phyloP scores from a whole-genome alignment of 768 basidiomycete genomes.

The Albatrellus ellisii region DNA sequence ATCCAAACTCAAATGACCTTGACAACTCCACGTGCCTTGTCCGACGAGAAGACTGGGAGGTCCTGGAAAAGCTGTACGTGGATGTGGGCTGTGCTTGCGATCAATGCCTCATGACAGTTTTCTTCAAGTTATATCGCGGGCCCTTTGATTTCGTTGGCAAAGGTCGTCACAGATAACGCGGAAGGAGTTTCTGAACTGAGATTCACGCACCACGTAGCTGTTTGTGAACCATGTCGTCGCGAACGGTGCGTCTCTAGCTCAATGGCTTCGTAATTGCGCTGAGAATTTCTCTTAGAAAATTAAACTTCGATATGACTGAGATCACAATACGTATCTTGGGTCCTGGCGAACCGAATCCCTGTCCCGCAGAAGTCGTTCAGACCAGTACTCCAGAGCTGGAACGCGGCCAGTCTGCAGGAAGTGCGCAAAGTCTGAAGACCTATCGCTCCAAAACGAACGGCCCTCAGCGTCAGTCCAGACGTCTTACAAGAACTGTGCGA shows the following conservation, averaged over 20 bases:
- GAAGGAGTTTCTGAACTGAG: slow-evolving; percentile 11
- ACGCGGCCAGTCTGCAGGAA: slow-evolving; percentile 6
- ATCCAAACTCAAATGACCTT: slow-evolving; percentile 54
- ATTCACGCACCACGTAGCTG: slow-evolving; percentile 17
- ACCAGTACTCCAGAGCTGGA: slow-evolving; percentile 18
- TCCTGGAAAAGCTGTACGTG: slow-evolving; percentile 43
- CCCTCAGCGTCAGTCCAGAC: slow-evolving; percentile 47
- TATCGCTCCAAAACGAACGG: slow-evolving; percentile 30
- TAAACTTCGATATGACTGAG: slow-evolving; percentile 45
- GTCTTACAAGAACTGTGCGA: slow-evolving; percentile 46
- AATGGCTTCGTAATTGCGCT: slow-evolving; percentile 1
- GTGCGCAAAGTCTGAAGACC: slow-evolving; percentile 15
- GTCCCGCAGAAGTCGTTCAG: slow-evolving; percentile 13
- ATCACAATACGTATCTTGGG: slow-evolving; percentile 41
- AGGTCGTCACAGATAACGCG: slow-evolving; percentile 3
- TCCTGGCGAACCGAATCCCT: slow-evolving; percentile 20
- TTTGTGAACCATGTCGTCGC: slow-evolving; percentile 12
- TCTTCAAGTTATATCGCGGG: slow-evolving; percentile 9
- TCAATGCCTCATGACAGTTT: neutral
- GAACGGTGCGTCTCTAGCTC: slow-evolving; percentile 10
- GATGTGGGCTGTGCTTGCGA: neutral
- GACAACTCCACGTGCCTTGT: slow-evolving; percentile 45
- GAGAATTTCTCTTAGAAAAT: slow-evolving; percentile 25
- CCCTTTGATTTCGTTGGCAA: slow-evolving; percentile 9
- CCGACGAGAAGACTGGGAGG: slow-evolving; percentile 51